Evolutionary conservation across 495 filamentous ascomycete genomes (phyloP), one percentile per base, ranked within the genome.

Genomic region (Aspergillus carlsbadensis): DNA sequence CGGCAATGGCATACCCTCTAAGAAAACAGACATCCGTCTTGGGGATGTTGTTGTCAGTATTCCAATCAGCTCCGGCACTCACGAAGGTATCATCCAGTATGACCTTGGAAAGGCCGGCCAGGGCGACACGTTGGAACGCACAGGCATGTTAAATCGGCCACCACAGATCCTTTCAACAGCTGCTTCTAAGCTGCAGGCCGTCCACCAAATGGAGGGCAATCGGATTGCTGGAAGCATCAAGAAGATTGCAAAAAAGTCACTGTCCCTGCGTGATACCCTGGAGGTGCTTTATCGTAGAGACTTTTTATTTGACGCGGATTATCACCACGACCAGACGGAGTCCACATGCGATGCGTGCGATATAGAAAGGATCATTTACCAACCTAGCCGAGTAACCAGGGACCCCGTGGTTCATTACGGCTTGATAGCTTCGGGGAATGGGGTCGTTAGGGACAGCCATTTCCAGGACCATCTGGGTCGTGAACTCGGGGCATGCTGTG

Each of bases 21-120:
- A 18, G 2, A 17, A 48, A n/a, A n/a, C 5, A 0, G 64, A 70
- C 56, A 64, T 71, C 40, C 60, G 67, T 1, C 57, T 71, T 2
- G 68, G 68, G 11, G 68, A 71, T 39, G 58, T 71, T 10, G 67
- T 71, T n/a, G 56, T 71, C 40, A 63, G 61, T 51, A 8, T 33
- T 17, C 58, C 45, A 47, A 22, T 35, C 26, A 37, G 26, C 18
- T 6, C 24, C 29, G 10, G 13, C 0, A 29, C 29, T 11, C 45
- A 48, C 20, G 35, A 31, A 10, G 61, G 55, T 1, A 62, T 62
- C 4, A 33, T 54, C 13, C 68, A 61, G 56, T 67, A 65, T 50
- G 65, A 69, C 35, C 29, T 50, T 10, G 59, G 59, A 10, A 65
- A 60, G 40, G 24, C 29, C 10, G 42, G 10, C 8, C 1, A 26